Percentiles rank a stretch among this genome's conserved stretches.
Evolutionary conservation across 176 grass and related monocot genomes (phyloP).

Genomic region (Oryza rufipogon): DNA sequence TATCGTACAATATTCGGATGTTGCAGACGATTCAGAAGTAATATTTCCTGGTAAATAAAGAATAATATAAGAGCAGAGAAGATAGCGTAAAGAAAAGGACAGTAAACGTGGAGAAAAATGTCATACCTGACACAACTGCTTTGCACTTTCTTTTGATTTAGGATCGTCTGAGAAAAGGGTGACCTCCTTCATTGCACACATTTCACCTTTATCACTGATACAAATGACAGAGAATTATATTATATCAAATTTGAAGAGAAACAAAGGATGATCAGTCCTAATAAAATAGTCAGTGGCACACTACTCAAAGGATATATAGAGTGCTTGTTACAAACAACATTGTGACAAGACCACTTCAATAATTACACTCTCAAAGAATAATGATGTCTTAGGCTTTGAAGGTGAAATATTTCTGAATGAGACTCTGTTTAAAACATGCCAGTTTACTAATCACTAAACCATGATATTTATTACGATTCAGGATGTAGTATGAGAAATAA

Average conservation of each 20-base stretch:
- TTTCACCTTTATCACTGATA: constrained; percentile 91
- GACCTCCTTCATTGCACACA: constrained; percentile 99
- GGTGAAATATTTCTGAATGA: constrained; percentile 8
- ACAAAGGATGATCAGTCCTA: constrained; percentile 9
- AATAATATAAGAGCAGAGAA: constrained; percentile 28
- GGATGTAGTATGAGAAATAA: constrained; percentile 5
- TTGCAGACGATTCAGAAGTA: constrained; percentile 82
- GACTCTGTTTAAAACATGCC: neutral
- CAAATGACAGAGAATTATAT: constrained; percentile 34
- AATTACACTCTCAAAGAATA: neutral
- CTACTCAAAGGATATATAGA: constrained; percentile 9
- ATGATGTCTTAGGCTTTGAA: neutral
- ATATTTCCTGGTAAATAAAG: constrained; percentile 88
- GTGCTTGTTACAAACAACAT: constrained; percentile 21
- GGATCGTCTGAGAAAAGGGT: constrained; percentile 98
- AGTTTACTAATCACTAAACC: constrained; percentile 33
- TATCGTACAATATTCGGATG: constrained; percentile 99
- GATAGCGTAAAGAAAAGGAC: constrained; percentile 27
- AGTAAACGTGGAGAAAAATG: constrained; percentile 33
- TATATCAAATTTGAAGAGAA: constrained; percentile 33
- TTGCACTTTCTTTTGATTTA: constrained; percentile 98
- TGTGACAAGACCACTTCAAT: constrained; percentile 25
- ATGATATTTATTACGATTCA: constrained; percentile 8
- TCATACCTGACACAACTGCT: constrained; percentile 80
- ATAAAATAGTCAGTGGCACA: constrained; percentile 8